Percentiles rank a stretch among this genome's conserved stretches.
These are phyloP conservation scores for Pseudomicrostroma phylloplanum DNA, from an alignment of 1,284 basidiomycete genomes.

Conservation along the genomic window DNA sequence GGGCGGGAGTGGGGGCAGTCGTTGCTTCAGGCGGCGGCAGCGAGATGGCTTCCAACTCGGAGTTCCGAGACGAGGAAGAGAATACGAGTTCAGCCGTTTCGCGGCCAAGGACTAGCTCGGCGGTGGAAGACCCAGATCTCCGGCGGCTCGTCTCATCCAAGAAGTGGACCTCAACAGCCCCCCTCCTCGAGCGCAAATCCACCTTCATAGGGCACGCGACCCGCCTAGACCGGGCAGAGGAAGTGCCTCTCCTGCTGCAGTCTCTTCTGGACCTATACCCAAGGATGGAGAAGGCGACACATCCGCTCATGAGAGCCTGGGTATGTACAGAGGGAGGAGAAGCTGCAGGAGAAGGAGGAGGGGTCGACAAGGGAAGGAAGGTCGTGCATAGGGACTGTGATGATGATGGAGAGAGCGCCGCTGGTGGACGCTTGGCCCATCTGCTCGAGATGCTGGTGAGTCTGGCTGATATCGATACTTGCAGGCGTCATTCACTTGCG, in stretches of 20 bases:
- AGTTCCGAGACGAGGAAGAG: not conserved
- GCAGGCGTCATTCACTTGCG: too few species aligned
- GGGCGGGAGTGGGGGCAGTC: slow-evolving; percentile 13
- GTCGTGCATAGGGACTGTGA: slow-evolving; percentile 46
- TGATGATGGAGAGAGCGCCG: slow-evolving; percentile 50
- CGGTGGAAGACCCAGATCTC: slow-evolving; percentile 5
- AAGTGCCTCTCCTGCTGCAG: slow-evolving; percentile 31
- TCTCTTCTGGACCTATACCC: slow-evolving; percentile 32
- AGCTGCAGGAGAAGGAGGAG: slow-evolving; percentile 4
- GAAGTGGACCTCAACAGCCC: slow-evolving; percentile 16
- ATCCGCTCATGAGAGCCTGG: slow-evolving; percentile 50
- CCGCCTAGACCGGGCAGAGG: slow-evolving; percentile 29
- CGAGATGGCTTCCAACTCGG: not conserved
- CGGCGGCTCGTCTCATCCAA: not conserved
- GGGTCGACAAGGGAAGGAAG: slow-evolving; percentile 14
- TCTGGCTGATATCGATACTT: too few species aligned
- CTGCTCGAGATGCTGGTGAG: slow-evolving; percentile 39
- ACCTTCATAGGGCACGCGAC: slow-evolving; percentile 49
- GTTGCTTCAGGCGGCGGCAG: slow-evolving; percentile 3
- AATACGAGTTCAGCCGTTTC: not conserved
- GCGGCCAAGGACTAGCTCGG: slow-evolving; percentile 17
- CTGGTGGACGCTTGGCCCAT: slow-evolving; percentile 49
- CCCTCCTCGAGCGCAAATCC: slow-evolving; percentile 48
- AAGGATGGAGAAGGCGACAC: slow-evolving; percentile 41
- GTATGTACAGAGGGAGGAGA: slow-evolving; percentile 22